Evolutionary conservation across 2,329 filamentous ascomycete species (phyloP), one percentile per base, ranked within the genome.

Genomic region (Arthrobotrys megalospora): DNA sequence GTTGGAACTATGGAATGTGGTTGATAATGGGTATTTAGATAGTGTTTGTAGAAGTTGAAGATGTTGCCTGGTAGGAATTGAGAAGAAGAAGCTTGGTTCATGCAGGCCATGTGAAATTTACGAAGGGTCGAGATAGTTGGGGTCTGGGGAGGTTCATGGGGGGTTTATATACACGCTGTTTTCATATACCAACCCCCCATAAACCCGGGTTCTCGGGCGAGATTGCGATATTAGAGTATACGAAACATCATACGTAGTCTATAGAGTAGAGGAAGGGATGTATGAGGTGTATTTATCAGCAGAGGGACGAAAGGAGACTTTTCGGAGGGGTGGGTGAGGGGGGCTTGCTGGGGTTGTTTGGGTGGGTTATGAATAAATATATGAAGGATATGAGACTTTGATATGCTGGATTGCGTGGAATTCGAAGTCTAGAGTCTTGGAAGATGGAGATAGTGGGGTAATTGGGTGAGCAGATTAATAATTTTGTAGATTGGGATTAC

Each of bases 271-370:
- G 11, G n/a, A 38, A 21, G 43, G 14, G 11, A 28, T 28, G 45
- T 38, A 64, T 3, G 55, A 52, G 21, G 32, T 41, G 72, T 50
- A 78, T 78, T 78, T 78, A 78, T 78, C 75, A 78, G 75, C 75
- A 72, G n/a, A 36, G 38, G 38, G 52, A 53, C 75, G 50, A 67
- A 78, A 72, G 75, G 75, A 78, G 75, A 78, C 75, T 78, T 78
- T 78, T 78, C 75, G 75, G 75, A 78, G 62, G 38, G 34, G 50
- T 67, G 62, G 43, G 43, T 53, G 50, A 28, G 41, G 67, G 45
- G 34, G 45, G 41, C 41, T 45, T 66, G 36, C 65, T 76, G 72
- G 72, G 64, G 38, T 16, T 58, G 64, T 67, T 32, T 38, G 32
- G 41, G 48, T 60, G 19, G 34, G 3, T 43, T 7, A 10, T 43